A percentile compares a stretch with the other conserved stretches of the same genome.
Evolutionary conservation across 1,284 basidiomycete species (phyloP).

Genomic region (Boletus semigastroideus): DNA sequence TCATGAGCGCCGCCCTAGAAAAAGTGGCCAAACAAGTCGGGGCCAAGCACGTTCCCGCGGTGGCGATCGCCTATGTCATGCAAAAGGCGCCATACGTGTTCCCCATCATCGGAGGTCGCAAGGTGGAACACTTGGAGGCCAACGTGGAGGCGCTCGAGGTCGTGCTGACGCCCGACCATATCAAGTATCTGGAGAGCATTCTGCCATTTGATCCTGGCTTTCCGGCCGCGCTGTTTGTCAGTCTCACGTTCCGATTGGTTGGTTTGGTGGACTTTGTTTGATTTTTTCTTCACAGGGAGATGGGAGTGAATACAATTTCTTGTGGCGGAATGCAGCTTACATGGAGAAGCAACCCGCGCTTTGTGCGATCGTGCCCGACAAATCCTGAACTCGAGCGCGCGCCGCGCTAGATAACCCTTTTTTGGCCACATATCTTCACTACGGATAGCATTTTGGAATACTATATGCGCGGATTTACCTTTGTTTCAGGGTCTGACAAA

Average conservation of each 20-base stretch:
- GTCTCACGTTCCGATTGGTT: neutral
- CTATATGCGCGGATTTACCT: too few relatives aligned
- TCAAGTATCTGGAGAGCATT: conserved; percentile 3
- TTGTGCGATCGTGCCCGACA: neutral
- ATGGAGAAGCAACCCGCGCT: conserved; percentile 1
- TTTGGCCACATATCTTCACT: too few relatives aligned
- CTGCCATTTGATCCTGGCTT: conserved; percentile 4
- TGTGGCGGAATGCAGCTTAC: neutral
- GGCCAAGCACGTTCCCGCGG: neutral
- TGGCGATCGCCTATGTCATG: conserved; percentile 13
- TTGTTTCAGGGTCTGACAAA: too few relatives aligned
- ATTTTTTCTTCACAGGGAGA: neutral
- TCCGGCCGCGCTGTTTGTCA: neutral
- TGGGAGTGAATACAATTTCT: neutral
- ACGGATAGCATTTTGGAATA: too few relatives aligned
- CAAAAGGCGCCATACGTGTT: conserved; percentile 9
- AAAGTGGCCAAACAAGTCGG: conserved; percentile 3
- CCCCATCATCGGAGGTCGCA: conserved; percentile 9
- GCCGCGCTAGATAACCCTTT: too few relatives aligned
- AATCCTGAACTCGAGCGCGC: neutral
- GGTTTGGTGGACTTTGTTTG: neutral
- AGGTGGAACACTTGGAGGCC: conserved; percentile 7
- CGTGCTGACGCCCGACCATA: neutral
- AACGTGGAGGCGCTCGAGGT: conserved; percentile 7
- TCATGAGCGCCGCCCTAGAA: neutral